Conservation (phyloP, 2,329 filamentous ascomycete species). For the Ophiosphaerella narmari region DNA sequence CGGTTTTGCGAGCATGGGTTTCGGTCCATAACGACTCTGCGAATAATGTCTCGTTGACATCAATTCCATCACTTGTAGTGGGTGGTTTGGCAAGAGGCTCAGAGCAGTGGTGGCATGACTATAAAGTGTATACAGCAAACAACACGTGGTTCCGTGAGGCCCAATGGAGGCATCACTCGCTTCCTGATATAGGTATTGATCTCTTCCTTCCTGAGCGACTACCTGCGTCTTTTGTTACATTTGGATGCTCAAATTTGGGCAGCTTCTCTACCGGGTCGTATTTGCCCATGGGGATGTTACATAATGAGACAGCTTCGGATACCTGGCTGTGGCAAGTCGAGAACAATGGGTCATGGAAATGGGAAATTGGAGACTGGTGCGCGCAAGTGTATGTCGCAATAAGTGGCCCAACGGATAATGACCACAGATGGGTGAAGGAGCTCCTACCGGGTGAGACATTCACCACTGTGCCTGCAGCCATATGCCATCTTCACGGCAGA, state of each 20-base stretch:
- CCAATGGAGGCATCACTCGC: conserved; percentile 1
- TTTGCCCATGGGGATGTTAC: conserved; percentile 5
- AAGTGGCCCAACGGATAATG: conserved; percentile 2
- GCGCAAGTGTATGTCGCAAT: conserved; percentile 3
- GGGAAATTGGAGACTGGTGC: conserved; percentile 6
- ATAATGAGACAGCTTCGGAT: background rate
- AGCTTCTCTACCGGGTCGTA: conserved; percentile 2
- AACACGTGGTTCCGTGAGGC: conserved; percentile 7
- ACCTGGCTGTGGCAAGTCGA: conserved; percentile 9
- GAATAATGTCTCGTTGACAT: background rate
- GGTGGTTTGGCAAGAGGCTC: background rate
- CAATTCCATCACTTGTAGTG: background rate
- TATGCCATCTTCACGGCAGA: background rate
- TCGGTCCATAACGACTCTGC: conserved; percentile 1
- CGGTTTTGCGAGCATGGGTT: conserved; percentile 1
- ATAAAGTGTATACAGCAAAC: background rate
- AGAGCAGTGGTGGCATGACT: conserved; percentile 2
- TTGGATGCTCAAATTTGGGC: conserved; percentile 1
- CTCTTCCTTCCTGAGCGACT: background rate
- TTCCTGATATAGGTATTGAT: conserved; percentile 4
- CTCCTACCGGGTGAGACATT: conserved; percentile 2
- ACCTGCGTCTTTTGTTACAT: conserved; percentile 1
- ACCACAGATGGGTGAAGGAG: conserved; percentile 1
- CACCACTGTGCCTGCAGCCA: conserved; percentile 1
- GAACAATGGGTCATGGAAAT: background rate